Conservation (phyloP, 2,329 filamentous ascomycete species). For the Thelonectria rubi region DNA sequence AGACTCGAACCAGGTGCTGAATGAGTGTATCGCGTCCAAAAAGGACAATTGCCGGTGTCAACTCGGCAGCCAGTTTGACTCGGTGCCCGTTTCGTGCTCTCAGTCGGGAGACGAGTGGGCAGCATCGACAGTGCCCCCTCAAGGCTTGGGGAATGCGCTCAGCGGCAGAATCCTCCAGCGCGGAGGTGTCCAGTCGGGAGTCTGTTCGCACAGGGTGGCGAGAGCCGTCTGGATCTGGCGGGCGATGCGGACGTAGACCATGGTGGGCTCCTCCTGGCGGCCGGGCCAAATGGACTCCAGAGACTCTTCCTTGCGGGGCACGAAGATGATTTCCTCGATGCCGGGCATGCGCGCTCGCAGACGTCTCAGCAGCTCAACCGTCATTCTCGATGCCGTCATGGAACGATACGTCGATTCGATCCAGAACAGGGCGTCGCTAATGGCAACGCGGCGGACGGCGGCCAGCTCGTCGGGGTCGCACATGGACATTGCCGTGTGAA, state of each 20-base stretch:
- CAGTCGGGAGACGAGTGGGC: background rate
- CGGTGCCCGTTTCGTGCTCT: background rate
- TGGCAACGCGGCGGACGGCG: slow-evolving; percentile 53
- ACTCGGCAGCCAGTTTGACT: background rate
- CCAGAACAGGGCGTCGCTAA: slow-evolving; percentile 57
- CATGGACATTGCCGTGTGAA: slow-evolving; percentile 55
- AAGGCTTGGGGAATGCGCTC: slow-evolving; percentile 35
- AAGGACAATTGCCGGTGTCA: background rate
- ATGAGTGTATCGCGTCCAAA: background rate
- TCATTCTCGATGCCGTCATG: slow-evolving; percentile 51
- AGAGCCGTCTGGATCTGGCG: slow-evolving; percentile 51
- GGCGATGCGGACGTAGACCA: slow-evolving; percentile 48
- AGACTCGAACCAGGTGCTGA: background rate
- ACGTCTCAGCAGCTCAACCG: slow-evolving; percentile 52
- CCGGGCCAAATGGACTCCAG: slow-evolving; percentile 42
- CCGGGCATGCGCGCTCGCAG: slow-evolving; percentile 50
- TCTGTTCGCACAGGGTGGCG: slow-evolving; percentile 42
- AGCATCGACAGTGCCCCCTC: slow-evolving; percentile 1
- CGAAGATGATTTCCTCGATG: slow-evolving; percentile 55
- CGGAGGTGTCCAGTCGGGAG: slow-evolving; percentile 47
- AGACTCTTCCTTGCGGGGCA: slow-evolving; percentile 52
- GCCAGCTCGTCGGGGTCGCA: slow-evolving; percentile 53
- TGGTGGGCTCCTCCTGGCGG: slow-evolving; percentile 44
- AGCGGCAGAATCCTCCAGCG: slow-evolving; percentile 51
- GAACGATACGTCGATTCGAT: slow-evolving; percentile 48